Evolutionary conservation across 2,329 filamentous ascomycete genomes (phyloP).

Genomic region (Lecanicillium sp.): DNA sequence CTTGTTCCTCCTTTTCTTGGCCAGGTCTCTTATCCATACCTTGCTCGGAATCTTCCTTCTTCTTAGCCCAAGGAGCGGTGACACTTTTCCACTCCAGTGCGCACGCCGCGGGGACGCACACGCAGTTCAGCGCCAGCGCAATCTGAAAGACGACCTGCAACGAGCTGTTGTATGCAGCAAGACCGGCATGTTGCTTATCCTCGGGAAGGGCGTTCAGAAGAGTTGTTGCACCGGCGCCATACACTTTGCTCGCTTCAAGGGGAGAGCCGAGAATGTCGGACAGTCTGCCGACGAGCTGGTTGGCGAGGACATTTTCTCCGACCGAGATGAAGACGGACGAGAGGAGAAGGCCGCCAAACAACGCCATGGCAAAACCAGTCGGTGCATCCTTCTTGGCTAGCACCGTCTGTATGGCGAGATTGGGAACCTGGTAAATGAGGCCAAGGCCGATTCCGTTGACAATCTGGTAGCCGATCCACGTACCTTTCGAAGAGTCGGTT

Average conservation of each 20-base stretch:
- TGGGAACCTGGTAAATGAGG: constrained; percentile 3
- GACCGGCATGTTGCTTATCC: constrained; percentile 16
- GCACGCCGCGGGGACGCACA: too few relatives aligned
- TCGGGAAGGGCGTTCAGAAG: constrained; percentile 27
- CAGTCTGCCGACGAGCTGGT: constrained; percentile 28
- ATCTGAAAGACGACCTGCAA: too few relatives aligned
- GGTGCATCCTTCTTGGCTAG: constrained; percentile 31
- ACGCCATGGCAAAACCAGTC: constrained; percentile 33
- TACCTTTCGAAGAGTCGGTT: not conserved
- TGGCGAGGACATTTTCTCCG: constrained; percentile 37
- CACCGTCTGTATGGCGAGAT: constrained; percentile 18
- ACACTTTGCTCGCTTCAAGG: constrained; percentile 7
- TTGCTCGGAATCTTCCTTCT: too few relatives aligned
- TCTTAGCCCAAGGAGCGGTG: too few relatives aligned
- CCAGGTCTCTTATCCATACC: too few relatives aligned
- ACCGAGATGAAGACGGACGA: constrained; percentile 37
- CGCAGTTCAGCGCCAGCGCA: too few relatives aligned
- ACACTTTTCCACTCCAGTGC: too few relatives aligned
- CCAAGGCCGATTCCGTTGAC: constrained; percentile 5
- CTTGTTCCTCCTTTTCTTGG: too few relatives aligned
- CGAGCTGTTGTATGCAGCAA: too few relatives aligned
- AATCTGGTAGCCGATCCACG: constrained; percentile 10
- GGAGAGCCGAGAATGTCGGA: constrained; percentile 18
- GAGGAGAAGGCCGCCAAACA: constrained; percentile 35
- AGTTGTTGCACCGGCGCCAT: constrained; percentile 22